A percentile compares a stretch with the other conserved stretches of the same genome.
These are phyloP conservation scores for Amaranthus palmeri DNA, from an alignment of 148 eudicot species.

Conservation along the genomic window DNA sequence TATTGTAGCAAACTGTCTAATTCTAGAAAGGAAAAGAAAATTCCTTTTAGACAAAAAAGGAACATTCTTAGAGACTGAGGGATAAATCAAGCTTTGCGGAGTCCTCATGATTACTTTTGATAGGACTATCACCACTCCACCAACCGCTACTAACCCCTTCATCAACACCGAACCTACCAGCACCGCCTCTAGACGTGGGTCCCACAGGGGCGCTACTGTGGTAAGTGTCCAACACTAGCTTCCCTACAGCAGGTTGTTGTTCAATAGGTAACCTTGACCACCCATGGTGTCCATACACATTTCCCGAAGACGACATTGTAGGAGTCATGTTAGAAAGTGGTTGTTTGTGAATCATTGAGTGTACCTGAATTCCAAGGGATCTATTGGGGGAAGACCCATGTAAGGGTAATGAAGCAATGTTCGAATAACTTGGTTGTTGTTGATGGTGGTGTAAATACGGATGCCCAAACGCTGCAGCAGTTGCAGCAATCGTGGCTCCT, in stretches of 20 bases:
- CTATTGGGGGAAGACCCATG: slow-evolving; percentile 48
- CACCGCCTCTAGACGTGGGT: slow-evolving; percentile 26
- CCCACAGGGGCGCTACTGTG: slow-evolving; percentile 14
- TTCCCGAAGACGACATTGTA: slow-evolving; percentile 25
- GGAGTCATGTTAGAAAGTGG: slow-evolving; percentile 28
- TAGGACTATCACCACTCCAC: slow-evolving; percentile 37
- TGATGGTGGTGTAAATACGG: slow-evolving; percentile 26
- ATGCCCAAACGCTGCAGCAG: slow-evolving; percentile 38
- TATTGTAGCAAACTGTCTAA: slow-evolving; percentile 28
- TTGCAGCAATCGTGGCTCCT: slow-evolving; percentile 36
- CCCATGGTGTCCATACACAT: slow-evolving; percentile 51
- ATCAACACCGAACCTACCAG: too few relatives aligned
- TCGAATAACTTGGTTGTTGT: slow-evolving; percentile 33
- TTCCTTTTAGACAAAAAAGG: background rate
- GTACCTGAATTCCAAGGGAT: slow-evolving; percentile 79
- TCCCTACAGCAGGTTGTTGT: slow-evolving; percentile 67
- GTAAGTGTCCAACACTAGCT: slow-evolving; percentile 33
- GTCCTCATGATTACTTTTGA: slow-evolving; percentile 39
- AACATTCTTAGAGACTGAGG: slow-evolving; percentile 50
- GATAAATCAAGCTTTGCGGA: slow-evolving; percentile 55
- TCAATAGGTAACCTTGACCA: slow-evolving; percentile 55
- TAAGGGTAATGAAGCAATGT: slow-evolving; percentile 60
- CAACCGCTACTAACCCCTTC: slow-evolving; percentile 2
- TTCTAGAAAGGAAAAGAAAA: slow-evolving; percentile 14
- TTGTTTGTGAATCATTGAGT: slow-evolving; percentile 65